Evolutionary conservation across 768 basidiomycete species (phyloP), one percentile per base, ranked within the genome.

Genomic region (Paxillus rubicundulus): DNA sequence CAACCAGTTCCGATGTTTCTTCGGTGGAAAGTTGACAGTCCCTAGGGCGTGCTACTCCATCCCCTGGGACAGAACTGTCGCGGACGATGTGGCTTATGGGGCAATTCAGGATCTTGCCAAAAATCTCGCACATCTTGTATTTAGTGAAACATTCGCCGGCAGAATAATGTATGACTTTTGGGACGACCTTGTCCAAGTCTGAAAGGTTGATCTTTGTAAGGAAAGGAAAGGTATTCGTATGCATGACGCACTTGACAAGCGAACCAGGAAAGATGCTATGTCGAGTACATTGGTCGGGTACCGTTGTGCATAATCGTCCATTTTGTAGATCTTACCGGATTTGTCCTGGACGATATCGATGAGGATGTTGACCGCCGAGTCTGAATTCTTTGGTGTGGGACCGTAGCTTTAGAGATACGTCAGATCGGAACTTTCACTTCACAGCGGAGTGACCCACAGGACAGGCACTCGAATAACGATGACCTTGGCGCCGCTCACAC

Each of bases 291-390:
- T 93, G 21, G 96, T 98, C 0, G 96, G 96, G 71, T 88, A 96
- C 27, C 96, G 81, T 16, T 87, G 90, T 21, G 92, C 93, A 65
- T 85, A 96, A 67, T 96, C 87, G 66, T 99, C 96, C 96, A 98
- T 98, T 68, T 85, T 92, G 75, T 94, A 94, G 33, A 72, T 74
- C 72, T 94, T 94, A 2, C 89, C 90, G 5, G 87, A 88, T 59
- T 89, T 89, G 64, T 95, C 91, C 54, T 82, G 75, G 0, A 97
- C 90, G 32, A 96, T 77, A 66, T 97, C 93, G 27, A 94, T 69
- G 6, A 99, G 78, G 49, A 92, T 77, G 65, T 98, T 98, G 56
- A 98, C 79, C 0, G 96, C 95, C 4, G 85, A 85, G 62, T 98
- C 96, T 4, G 86, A 80, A 62, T 95, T 94, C 54, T 84, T 84